Percentiles rank a stretch among this genome's conserved stretches.
Evolutionary conservation across 306 rosid genomes (phyloP).

Genomic region (Glycine soja): DNA sequence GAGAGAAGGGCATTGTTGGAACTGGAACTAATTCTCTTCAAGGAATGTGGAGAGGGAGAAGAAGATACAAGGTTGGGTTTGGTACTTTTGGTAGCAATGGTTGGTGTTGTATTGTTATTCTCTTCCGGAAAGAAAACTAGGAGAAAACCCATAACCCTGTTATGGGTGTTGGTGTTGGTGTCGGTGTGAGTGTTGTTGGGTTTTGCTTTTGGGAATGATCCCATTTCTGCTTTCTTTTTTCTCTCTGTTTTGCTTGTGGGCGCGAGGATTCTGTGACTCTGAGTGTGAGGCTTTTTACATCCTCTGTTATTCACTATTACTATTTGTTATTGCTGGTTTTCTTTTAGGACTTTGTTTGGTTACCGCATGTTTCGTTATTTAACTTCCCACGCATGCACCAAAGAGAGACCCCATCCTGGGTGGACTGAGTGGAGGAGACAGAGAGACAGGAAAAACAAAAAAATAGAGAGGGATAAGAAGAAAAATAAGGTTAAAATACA

Average conservation of each 20-base stretch:
- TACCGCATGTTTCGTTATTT: background rate
- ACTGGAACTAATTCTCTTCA: background rate
- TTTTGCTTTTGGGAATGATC: slow-evolving; percentile 48
- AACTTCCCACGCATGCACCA: background rate
- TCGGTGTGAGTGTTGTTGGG: background rate
- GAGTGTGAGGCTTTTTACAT: no score
- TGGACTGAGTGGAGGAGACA: no score
- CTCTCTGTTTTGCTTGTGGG: background rate
- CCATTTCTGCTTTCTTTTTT: background rate
- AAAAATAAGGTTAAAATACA: no score
- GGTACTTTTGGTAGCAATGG: slow-evolving; percentile 47
- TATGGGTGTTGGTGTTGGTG: slow-evolving; percentile 28
- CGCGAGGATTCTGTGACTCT: background rate
- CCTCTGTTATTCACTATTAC: no score
- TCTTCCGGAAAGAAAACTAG: slow-evolving; percentile 78
- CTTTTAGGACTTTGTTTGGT: background rate
- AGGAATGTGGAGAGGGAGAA: slow-evolving; percentile 6
- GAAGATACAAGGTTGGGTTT: slow-evolving; percentile 38
- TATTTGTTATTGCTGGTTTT: no score
- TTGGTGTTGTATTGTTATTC: background rate
- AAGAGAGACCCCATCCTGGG: no score
- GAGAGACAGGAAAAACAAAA: no score
- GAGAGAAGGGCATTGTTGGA: slow-evolving; percentile 41
- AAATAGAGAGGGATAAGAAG: no score
- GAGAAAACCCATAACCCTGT: slow-evolving; percentile 66